Percentiles rank a stretch among this genome's conserved stretches.
Evolutionary conservation across 306 rosid genomes (phyloP).

Genomic region (Castanea crenata): DNA sequence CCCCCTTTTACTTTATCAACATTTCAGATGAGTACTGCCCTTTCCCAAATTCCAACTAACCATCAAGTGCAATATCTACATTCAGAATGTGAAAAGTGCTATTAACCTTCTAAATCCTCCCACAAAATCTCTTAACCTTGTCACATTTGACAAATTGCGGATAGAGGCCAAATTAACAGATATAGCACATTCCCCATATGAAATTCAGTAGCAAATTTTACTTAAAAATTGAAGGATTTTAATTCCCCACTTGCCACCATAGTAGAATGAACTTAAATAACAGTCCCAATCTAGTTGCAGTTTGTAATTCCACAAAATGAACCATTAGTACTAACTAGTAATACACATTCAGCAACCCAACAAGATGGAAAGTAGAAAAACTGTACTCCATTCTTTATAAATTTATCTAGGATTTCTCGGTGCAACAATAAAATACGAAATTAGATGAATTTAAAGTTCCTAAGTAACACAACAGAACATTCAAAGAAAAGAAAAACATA

Average conservation of each 20-base stretch:
- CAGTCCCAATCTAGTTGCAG: too few relatives aligned
- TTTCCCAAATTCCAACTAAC: neutral
- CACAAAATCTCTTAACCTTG: neutral
- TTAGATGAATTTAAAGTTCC: neutral
- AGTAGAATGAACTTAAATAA: neutral
- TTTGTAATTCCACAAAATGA: too few relatives aligned
- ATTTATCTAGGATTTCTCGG: neutral
- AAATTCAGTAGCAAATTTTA: neutral
- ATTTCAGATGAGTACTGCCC: neutral
- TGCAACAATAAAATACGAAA: neutral
- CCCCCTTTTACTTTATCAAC: neutral
- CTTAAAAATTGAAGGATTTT: neutral
- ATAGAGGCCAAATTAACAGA: neutral
- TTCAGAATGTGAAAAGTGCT: neutral
- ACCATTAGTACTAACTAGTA: neutral
- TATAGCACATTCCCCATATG: neutral
- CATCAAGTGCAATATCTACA: neutral
- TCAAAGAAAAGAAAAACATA: neutral
- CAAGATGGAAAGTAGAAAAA: neutral
- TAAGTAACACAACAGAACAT: neutral
- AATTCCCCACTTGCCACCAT: neutral
- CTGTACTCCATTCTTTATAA: neutral
- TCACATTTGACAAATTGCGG: neutral
- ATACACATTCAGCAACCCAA: neutral
- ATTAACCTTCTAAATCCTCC: neutral